A percentile compares a stretch with the other conserved stretches of the same genome.
phyloP scores from a whole-genome alignment of 1,284 basidiomycete species.

The Trichosporon sp. region DNA sequence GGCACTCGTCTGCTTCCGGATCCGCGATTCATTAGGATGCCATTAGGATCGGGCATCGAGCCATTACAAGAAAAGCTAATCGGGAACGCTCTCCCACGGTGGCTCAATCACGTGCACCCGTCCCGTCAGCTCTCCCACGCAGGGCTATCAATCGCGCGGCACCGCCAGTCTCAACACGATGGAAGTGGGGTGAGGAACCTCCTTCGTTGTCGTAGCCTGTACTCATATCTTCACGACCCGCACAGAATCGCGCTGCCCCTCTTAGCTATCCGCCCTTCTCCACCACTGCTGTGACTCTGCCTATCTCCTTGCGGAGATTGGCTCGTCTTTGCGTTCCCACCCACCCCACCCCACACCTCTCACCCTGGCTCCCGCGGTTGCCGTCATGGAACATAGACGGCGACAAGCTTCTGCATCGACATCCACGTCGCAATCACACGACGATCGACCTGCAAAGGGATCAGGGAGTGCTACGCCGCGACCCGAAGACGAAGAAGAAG shows the following conservation, averaged over 20 bases:
- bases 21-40: not conserved
- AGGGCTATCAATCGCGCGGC: not conserved
- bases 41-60: not conserved
- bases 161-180: not conserved
- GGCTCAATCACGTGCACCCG: not conserved
- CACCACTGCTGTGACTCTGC: not conserved
- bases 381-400: slow-evolving; percentile 23
- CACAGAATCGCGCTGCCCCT: not conserved
- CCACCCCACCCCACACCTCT: not conserved
- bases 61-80: not conserved
- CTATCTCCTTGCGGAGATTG: slow-evolving; percentile 3
- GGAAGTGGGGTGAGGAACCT: slow-evolving; percentile 1
- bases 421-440: slow-evolving; percentile 19
- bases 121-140: not conserved
- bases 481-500: slow-evolving; percentile 22
- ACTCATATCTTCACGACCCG: not conserved
- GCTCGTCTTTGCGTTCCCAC: not conserved
- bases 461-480: slow-evolving; percentile 22
- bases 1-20: not conserved
- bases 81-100: not conserved
- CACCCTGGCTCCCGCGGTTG: slow-evolving; percentile 1
- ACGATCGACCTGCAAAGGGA: slow-evolving; percentile 14
- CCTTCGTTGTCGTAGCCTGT: not conserved
- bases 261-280: not conserved
- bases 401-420: slow-evolving; percentile 21